Conservation (phyloP, 495 filamentous ascomycete species). For the Parathielavia hyrcaniae region DNA sequence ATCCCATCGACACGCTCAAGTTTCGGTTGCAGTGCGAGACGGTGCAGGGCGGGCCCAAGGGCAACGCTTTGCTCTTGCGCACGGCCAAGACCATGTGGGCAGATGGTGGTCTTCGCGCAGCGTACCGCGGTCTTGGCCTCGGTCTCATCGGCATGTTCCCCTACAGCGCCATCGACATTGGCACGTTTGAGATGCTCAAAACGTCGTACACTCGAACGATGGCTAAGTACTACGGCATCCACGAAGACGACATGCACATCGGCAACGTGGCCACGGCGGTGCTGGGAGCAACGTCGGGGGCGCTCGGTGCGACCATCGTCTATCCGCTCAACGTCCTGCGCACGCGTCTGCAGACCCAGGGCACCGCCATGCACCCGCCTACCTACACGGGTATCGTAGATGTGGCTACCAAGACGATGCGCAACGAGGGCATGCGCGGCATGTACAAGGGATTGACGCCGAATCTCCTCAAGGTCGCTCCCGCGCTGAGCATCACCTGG, state of each 20-base stretch:
- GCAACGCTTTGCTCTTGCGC: slow-evolving; percentile 74
- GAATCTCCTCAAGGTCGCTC: slow-evolving; percentile 93
- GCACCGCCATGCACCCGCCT: slow-evolving; percentile 81
- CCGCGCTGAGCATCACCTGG: slow-evolving; percentile 94
- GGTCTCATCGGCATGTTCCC: slow-evolving; percentile 95
- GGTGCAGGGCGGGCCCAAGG: slow-evolving; percentile 73
- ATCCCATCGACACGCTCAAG: slow-evolving; percentile 95
- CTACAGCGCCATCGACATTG: slow-evolving; percentile 93
- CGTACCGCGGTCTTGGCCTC: slow-evolving; percentile 88
- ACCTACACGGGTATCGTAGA: slow-evolving; percentile 87
- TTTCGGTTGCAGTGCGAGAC: slow-evolving; percentile 94
- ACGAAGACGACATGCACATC: slow-evolving; percentile 74
- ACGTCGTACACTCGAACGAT: slow-evolving; percentile 60
- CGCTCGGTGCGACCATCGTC: slow-evolving; percentile 86
- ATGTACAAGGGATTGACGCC: slow-evolving; percentile 94
- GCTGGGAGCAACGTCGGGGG: slow-evolving; percentile 84
- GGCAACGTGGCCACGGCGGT: slow-evolving; percentile 71
- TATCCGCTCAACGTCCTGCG: slow-evolving; percentile 94
- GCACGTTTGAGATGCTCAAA: slow-evolving; percentile 92
- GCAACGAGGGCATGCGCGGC: slow-evolving; percentile 75
- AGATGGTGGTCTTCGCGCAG: slow-evolving; percentile 63
- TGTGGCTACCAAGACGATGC: slow-evolving; percentile 72
- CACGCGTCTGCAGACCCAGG: slow-evolving; percentile 90
- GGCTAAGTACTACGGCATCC: slow-evolving; percentile 60
- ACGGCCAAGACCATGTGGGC: slow-evolving; percentile 82